A percentile compares a stretch with the other conserved stretches of the same genome.
These are phyloP conservation scores for Salix koriyanagi DNA, from an alignment of 345 rosid species.

Conservation along the genomic window DNA sequence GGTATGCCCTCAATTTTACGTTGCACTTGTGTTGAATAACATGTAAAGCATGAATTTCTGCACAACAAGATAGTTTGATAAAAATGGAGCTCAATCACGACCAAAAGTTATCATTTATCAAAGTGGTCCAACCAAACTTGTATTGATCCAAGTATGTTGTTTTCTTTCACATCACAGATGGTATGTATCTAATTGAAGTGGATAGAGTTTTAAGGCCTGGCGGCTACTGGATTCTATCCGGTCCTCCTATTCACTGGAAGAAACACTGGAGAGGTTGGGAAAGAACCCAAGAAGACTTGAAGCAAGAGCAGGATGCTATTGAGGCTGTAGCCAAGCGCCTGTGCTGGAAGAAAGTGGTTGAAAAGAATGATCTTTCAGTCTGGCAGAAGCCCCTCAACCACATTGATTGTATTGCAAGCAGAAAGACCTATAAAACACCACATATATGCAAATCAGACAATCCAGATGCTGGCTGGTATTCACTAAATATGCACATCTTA, in stretches of 20 bases:
- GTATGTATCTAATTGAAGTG: slow-evolving; percentile 77
- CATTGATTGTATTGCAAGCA: slow-evolving; percentile 56
- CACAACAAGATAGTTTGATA: not conserved
- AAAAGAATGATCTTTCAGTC: slow-evolving; percentile 63
- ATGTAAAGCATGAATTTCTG: not conserved
- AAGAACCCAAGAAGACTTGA: slow-evolving; percentile 71
- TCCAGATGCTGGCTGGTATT: slow-evolving; percentile 74
- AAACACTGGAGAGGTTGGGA: slow-evolving; percentile 95
- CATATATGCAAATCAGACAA: slow-evolving; percentile 65
- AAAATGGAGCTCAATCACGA: not conserved
- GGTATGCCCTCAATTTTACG: slow-evolving; percentile 38
- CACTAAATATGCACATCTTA: not conserved
- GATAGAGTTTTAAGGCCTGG: slow-evolving; percentile 92
- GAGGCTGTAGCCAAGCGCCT: slow-evolving; percentile 70
- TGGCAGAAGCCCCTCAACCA: slow-evolving; percentile 93
- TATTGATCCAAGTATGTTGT: not conserved
- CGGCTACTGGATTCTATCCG: slow-evolving; percentile 96
- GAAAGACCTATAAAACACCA: slow-evolving; percentile 44
- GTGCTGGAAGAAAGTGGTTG: slow-evolving; percentile 90
- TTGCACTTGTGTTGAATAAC: not conserved
- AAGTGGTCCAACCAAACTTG: not conserved
- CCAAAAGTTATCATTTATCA: not conserved
- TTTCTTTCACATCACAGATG: slow-evolving; percentile 42
- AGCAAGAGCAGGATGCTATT: slow-evolving; percentile 79
- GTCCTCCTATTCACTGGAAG: slow-evolving; percentile 92